These are phyloP conservation scores for Vinca minor DNA, from an alignment of 257 asterid genomes.

Conservation along the genomic window DNA sequence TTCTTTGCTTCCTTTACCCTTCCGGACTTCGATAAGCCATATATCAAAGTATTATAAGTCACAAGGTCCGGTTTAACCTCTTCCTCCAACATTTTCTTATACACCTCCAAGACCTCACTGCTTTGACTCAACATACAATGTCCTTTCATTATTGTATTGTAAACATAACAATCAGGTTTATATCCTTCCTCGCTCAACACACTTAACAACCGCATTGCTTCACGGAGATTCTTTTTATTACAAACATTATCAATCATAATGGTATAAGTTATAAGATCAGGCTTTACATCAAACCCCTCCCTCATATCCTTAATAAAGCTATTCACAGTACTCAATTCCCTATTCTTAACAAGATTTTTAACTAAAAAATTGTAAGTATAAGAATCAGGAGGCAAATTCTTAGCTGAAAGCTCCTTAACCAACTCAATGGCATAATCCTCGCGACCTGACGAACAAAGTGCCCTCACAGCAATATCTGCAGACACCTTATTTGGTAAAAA, in stretches of 20 bases:
- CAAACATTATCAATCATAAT: slow-evolving; percentile 96
- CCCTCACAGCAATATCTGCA: slow-evolving; percentile 57
- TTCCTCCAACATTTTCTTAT: slow-evolving; percentile 73
- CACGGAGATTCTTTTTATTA: slow-evolving; percentile 78
- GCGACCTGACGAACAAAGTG: slow-evolving; percentile 65
- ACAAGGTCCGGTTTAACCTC: slow-evolving; percentile 70
- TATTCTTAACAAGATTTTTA: slow-evolving; percentile 59
- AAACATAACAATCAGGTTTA: slow-evolving; percentile 82
- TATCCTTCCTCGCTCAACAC: slow-evolving; percentile 67
- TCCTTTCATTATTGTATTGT: slow-evolving; percentile 90
- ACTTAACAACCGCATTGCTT: slow-evolving; percentile 57
- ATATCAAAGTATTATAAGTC: slow-evolving; percentile 76
- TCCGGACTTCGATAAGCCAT: slow-evolving; percentile 74
- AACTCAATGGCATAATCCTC: slow-evolving; percentile 74
- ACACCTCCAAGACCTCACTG: slow-evolving; percentile 60
- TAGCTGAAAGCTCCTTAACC: slow-evolving; percentile 54
- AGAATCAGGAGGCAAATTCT: slow-evolving; percentile 51
- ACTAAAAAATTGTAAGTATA: slow-evolving; percentile 74
- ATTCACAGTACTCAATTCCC: slow-evolving; percentile 48
- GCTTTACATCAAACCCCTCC: slow-evolving; percentile 50
- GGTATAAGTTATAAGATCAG: slow-evolving; percentile 86
- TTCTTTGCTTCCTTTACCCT: slow-evolving; percentile 72
- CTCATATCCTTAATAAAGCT: slow-evolving; percentile 61
- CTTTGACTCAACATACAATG: slow-evolving; percentile 62
- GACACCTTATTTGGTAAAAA: slow-evolving; percentile 63